Percentiles rank a stretch among this genome's conserved stretches.
Conservation (phyloP, 202 grass and related monocot genomes). For the Zoysia matrella region DNA sequence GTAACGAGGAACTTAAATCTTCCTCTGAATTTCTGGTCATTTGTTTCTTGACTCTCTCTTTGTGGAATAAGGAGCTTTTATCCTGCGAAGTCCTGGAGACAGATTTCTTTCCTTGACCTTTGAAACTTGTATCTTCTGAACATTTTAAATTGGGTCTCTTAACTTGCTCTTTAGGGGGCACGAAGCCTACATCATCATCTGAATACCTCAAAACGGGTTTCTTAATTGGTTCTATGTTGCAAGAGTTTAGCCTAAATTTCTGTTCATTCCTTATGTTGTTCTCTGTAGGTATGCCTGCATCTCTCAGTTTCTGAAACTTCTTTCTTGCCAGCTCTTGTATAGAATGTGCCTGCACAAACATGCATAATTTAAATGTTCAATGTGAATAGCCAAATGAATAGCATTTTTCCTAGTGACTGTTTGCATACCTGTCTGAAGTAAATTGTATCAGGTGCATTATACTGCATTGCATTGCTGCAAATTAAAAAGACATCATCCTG, state of each 20-base stretch:
- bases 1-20: conserved; percentile 46
- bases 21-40: conserved; percentile 47
- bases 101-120: conserved; percentile 46
- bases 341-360: conserved; percentile 72
- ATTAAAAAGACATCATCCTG: conserved; percentile 98
- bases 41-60: conserved; percentile 53
- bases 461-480: too few species aligned
- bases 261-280: conserved; percentile 59
- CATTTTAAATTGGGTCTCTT: conserved; percentile 46
- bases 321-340: conserved; percentile 2
- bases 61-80: conserved; percentile 32
- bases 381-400: conserved; percentile 17
- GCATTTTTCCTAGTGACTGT: conserved; percentile 26
- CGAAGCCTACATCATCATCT: conserved; percentile 31
- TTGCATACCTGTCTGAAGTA: too few species aligned
- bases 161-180: conserved; percentile 49
- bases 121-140: conserved; percentile 21
- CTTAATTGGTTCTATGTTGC: conserved; percentile 46
- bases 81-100: conserved; percentile 34
- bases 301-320: conserved; percentile 38
- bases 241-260: conserved; percentile 53
- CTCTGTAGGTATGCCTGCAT: conserved; percentile 65
- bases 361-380: conserved; percentile 39
- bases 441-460: too few species aligned
- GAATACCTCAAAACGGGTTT: too few species aligned